These are phyloP conservation scores for Talaromyces funiculosus DNA, from an alignment of 2,329 filamentous ascomycete genomes.

Conservation along the genomic window DNA sequence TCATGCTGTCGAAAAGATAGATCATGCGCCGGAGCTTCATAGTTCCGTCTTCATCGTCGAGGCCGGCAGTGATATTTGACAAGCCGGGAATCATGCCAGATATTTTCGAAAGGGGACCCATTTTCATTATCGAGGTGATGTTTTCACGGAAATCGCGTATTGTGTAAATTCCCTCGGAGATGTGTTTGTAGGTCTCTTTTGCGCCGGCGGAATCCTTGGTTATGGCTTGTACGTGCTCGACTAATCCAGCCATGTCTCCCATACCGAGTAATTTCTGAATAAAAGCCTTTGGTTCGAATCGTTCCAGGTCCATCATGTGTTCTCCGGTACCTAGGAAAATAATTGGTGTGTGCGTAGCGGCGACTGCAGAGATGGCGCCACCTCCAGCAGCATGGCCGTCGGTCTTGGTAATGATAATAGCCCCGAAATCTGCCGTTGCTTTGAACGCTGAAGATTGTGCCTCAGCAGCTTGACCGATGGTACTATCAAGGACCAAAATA, in stretches of 20 bases:
- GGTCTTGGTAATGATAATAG: conserved; percentile 98
- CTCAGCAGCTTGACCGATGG: conserved; percentile 93
- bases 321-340: conserved; percentile 98
- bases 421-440: conserved; percentile 90
- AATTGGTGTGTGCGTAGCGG: conserved; percentile 92
- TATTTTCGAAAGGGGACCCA: conserved; percentile 96
- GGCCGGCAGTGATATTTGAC: conserved; percentile 85
- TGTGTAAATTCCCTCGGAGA: conserved; percentile 93
- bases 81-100: conserved; percentile 98
- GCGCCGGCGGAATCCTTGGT: conserved; percentile 73
- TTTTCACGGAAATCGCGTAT: conserved; percentile 92
- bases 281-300: conserved; percentile 88
- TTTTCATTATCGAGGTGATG: conserved; percentile 98
- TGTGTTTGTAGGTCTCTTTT: conserved; percentile 99
- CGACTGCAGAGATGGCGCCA: conserved; percentile 95
- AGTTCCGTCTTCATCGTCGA: conserved; percentile 95
- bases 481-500: conserved; percentile 95
- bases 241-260: conserved; percentile 91
- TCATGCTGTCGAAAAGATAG: conserved; percentile 98
- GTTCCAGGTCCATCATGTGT: conserved; percentile 90
- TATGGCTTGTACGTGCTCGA: conserved; percentile 93
- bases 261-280: conserved; percentile 91
- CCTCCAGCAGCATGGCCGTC: conserved; percentile 93
- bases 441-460: conserved; percentile 95
- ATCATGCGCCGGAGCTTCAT: conserved; percentile 96